Percentiles rank a stretch among this genome's conserved stretches.
These are phyloP conservation scores for Daldinia eschscholtzii DNA, from an alignment of 2,329 filamentous ascomycete species.

Conservation along the genomic window DNA sequence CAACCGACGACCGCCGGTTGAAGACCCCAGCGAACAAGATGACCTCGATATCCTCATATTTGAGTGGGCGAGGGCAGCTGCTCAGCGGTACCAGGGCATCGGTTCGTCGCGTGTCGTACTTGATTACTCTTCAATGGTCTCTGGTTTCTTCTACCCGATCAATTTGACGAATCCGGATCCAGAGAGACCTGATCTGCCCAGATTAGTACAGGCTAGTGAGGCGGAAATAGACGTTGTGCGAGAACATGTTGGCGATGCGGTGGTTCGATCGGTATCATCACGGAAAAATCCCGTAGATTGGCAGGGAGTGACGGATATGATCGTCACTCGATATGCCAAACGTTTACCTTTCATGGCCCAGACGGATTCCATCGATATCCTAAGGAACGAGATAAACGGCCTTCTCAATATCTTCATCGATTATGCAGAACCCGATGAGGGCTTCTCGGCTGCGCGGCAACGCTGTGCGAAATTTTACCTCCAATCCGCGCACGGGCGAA, in stretches of 20 bases:
- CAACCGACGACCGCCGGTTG: conserved; percentile 48
- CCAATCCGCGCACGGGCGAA: conserved; percentile 52
- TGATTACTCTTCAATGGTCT: conserved; percentile 66
- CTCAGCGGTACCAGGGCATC: conserved; percentile 62
- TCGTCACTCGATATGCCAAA: conserved; percentile 72
- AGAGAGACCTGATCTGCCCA: conserved; percentile 51
- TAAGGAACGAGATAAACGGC: conserved; percentile 55
- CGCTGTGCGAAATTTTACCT: conserved; percentile 64
- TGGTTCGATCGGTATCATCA: conserved; percentile 50
- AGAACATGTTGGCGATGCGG: conserved; percentile 59
- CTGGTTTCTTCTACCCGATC: conserved; percentile 64
- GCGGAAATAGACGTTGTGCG: conserved; percentile 55
- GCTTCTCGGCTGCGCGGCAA: conserved; percentile 55
- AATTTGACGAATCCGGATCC: conserved; percentile 61
- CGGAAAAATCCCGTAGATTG: conserved; percentile 64
- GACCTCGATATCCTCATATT: conserved; percentile 45
- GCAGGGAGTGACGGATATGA: conserved; percentile 75
- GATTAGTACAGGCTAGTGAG: conserved; percentile 50
- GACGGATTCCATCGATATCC: conserved; percentile 46
- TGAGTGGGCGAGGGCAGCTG: conserved; percentile 58
- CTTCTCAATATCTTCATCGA: conserved; percentile 61
- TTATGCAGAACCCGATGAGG: conserved; percentile 51
- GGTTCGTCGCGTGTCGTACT: conserved; percentile 57
- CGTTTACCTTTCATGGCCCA: conserved; percentile 61
- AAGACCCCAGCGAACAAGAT: conserved; percentile 39